A percentile compares a stretch with the other conserved stretches of the same genome.
Evolutionary conservation across 1,284 basidiomycete genomes (phyloP).

Genomic region (Rhizoctonia solani): DNA sequence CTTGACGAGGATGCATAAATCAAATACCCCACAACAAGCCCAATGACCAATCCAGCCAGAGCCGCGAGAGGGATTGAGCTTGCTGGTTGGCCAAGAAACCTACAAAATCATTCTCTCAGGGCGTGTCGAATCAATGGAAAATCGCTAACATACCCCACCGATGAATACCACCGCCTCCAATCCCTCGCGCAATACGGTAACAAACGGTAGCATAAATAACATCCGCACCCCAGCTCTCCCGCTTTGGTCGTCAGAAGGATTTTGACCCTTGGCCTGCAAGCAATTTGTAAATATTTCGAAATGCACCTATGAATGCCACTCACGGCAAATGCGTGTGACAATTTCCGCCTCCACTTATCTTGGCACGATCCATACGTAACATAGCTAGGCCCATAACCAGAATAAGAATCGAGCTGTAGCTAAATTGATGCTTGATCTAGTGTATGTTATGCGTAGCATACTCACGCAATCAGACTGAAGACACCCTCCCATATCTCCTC

Average conservation of each 20-base stretch:
- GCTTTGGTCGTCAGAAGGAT: neutral
- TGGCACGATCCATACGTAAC: constrained; percentile 75
- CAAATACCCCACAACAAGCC: constrained; percentile 66
- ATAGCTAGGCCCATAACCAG: constrained; percentile 78
- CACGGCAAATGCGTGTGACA: constrained; percentile 74
- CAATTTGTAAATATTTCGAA: neutral
- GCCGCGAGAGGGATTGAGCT: constrained; percentile 86
- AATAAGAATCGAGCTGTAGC: constrained; percentile 66
- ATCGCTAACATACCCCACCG: constrained; percentile 62
- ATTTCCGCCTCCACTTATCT: constrained; percentile 90
- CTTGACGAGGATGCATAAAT: constrained; percentile 78
- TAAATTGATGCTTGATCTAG: constrained; percentile 1
- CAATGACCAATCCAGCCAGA: constrained; percentile 78
- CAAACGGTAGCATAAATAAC: constrained; percentile 84
- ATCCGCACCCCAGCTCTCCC: constrained; percentile 10
- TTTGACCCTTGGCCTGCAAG: neutral
- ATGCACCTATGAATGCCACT: constrained; percentile 14
- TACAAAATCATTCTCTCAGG: constrained; percentile 33
- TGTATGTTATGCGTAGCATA: constrained; percentile 10
- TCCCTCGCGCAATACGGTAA: constrained; percentile 90
- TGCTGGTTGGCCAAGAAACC: constrained; percentile 78
- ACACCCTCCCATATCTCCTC: constrained; percentile 70
- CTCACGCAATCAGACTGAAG: constrained; percentile 74
- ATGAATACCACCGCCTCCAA: constrained; percentile 92
- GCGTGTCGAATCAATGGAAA: neutral